Evolutionary conservation across 495 filamentous ascomycete genomes (phyloP).

Genomic region (Xylaria scruposa): DNA sequence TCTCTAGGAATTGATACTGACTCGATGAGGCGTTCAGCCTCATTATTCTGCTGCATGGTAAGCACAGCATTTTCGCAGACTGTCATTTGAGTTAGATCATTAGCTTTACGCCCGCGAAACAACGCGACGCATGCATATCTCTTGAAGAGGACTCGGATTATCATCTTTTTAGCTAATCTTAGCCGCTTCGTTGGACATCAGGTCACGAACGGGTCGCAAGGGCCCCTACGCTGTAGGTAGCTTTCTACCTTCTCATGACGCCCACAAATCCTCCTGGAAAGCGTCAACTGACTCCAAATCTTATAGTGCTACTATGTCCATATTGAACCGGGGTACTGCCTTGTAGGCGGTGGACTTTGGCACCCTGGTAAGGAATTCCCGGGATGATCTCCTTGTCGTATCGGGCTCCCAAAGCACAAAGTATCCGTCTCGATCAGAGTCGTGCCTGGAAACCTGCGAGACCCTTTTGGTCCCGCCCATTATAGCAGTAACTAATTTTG

Average conservation of each 20-base stretch:
- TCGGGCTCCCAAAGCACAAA: not conserved
- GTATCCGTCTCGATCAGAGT: not conserved
- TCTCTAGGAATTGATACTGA: not conserved
- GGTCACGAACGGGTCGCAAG: conserved; percentile 83
- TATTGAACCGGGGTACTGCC: conserved; percentile 48
- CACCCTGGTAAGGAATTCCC: conserved; percentile 56
- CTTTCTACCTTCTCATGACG: too few species aligned
- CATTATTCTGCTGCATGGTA: conserved; percentile 84
- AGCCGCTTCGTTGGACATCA: not conserved
- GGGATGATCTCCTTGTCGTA: not conserved
- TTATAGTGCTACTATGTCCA: conserved; percentile 69
- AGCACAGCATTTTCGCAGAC: conserved; percentile 29
- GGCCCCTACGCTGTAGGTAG: conserved; percentile 70
- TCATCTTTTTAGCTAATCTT: not conserved
- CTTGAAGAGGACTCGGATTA: not conserved
- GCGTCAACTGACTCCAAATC: not conserved
- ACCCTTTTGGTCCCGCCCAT: not conserved
- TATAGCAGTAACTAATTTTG: not conserved
- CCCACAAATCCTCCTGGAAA: too few species aligned
- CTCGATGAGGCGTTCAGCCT: conserved; percentile 49
- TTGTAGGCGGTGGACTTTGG: conserved; percentile 79
- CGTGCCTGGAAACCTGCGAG: not conserved
- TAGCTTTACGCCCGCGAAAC: not conserved
- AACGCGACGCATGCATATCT: not conserved
- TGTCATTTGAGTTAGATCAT: conserved; percentile 2